These are phyloP conservation scores for Lepidopterella palustris DNA, from an alignment of 495 filamentous ascomycete genomes.

Conservation along the genomic window DNA sequence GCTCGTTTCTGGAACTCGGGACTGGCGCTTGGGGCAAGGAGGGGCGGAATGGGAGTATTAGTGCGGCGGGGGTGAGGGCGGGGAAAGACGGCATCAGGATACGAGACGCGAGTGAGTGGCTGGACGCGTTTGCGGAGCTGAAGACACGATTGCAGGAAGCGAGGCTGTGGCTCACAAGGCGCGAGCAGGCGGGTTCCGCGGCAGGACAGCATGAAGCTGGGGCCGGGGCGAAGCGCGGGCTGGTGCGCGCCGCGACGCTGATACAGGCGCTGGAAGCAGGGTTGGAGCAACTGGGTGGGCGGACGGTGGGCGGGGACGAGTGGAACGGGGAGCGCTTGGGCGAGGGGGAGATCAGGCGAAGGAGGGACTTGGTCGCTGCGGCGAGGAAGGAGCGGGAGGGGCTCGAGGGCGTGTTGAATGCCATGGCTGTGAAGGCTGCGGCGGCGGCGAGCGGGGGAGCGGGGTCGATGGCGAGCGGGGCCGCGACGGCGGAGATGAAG, in stretches of 20 bases:
- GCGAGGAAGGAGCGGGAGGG: slow-evolving; percentile 81
- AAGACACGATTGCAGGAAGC: slow-evolving; percentile 80
- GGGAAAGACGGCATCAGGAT: slow-evolving; percentile 43
- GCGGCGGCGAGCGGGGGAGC: not conserved
- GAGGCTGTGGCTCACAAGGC: slow-evolving; percentile 60
- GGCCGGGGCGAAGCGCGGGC: slow-evolving; percentile 69
- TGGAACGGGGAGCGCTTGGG: slow-evolving; percentile 50
- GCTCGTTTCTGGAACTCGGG: slow-evolving; percentile 72
- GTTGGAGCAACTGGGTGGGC: slow-evolving; percentile 46
- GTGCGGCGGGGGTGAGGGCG: slow-evolving; percentile 37
- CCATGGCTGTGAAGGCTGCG: slow-evolving; percentile 53
- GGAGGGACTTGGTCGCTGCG: slow-evolving; percentile 70
- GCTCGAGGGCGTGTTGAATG: slow-evolving; percentile 71
- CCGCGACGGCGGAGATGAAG: slow-evolving; percentile 40
- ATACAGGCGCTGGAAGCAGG: slow-evolving; percentile 65
- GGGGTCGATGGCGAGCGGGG: slow-evolving; percentile 25
- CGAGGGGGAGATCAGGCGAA: slow-evolving; percentile 78
- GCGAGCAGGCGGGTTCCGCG: slow-evolving; percentile 66
- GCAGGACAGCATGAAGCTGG: slow-evolving; percentile 70
- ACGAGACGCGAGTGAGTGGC: slow-evolving; percentile 78
- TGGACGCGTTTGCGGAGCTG: slow-evolving; percentile 78
- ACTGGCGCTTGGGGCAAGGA: slow-evolving; percentile 41
- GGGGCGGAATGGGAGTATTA: slow-evolving; percentile 38
- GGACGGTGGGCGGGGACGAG: slow-evolving; percentile 32
- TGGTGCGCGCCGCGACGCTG: slow-evolving; percentile 67